Base-by-base conservation (phyloP, 352 stramenopile genomes). In the Blastocystis sp. region DNA sequence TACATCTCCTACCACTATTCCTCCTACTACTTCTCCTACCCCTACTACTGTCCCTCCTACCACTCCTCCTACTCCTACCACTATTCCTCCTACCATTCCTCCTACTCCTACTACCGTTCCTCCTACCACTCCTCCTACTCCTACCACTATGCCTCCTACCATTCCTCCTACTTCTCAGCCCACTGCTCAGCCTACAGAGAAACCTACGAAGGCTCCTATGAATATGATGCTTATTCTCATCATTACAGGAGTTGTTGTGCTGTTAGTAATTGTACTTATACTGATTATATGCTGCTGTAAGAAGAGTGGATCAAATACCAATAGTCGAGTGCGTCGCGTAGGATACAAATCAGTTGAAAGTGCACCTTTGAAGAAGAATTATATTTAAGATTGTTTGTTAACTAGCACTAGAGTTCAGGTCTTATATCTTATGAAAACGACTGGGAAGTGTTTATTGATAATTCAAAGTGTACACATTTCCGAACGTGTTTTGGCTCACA, bases 251-350 rank as follows among this genome's bases (percentile, higher is more conserved):
- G 73, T 54, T 66, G 73, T 33, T 0, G 51, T 30, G 3, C n/a
- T 27, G 9, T 1, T 84, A 13, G 22, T 84, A 17, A 57, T 84
- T 27, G 1, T 84, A 11, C n/a, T 40, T 17, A 42, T 84, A 6
- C 3, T 84, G 11, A 48, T 68, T 33, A 40, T 68, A 1, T 84
- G 73, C 73, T 69, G 48, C 24, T 84, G 73, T 51, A 53, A 42
- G 22, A 44, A 42, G 22, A 68, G 56, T 11, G 24, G 24, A 56
- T 62, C 56, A 3, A 59, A 59, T 30, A 59, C 0, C 5, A 57
- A 59, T 11, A 60, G 48, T 57, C 15, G 53, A 33, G 53, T 54
- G n/a, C 35, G 68, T 33, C 64, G 64, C 19, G 64, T 76, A 13
- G 27, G 15, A 7, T 62, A 62, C 13, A n/a, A 62, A 33, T 33